Conservation (phyloP, 305 asterid genomes). For the Fraxinus paxiana region DNA sequence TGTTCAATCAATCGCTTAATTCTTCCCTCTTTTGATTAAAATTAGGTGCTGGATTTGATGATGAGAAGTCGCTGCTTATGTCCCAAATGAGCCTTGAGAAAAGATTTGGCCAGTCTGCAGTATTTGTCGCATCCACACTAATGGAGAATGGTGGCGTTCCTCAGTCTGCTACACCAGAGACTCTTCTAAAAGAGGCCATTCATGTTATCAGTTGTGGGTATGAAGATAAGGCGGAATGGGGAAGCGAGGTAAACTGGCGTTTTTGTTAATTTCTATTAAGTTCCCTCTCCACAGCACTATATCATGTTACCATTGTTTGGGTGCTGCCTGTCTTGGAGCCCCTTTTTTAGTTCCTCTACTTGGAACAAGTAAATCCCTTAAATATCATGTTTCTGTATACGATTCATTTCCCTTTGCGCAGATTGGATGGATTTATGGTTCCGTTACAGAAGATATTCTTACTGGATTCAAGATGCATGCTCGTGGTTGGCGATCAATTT, state of each 20-base stretch:
- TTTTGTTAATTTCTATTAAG: not conserved
- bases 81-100: slow-evolving; percentile 93
- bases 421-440: slow-evolving; percentile 98
- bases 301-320: not conserved
- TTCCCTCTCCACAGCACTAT: not conserved
- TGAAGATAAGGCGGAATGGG: slow-evolving; percentile 96
- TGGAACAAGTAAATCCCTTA: not conserved
- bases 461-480: slow-evolving; percentile 99
- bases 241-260: slow-evolving; percentile 60
- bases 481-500: slow-evolving; percentile 98
- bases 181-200: slow-evolving; percentile 93
- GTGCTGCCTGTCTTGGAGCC: not conserved
- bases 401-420: slow-evolving; percentile 31
- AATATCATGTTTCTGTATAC: not conserved
- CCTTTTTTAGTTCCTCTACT: not conserved
- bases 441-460: slow-evolving; percentile 95
- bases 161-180: slow-evolving; percentile 90
- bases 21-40: not conserved
- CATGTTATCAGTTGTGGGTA: slow-evolving; percentile 98
- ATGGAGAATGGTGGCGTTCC: slow-evolving; percentile 99
- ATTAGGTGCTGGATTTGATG: slow-evolving; percentile 92
- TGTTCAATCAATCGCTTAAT: slow-evolving; percentile 16
- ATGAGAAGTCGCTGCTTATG: slow-evolving; percentile 84
- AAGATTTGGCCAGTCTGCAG: slow-evolving; percentile 94
- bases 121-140: slow-evolving; percentile 88